These are phyloP conservation scores for Bruguiera gymnorhiza DNA, from an alignment of 345 rosid genomes.

Conservation along the genomic window DNA sequence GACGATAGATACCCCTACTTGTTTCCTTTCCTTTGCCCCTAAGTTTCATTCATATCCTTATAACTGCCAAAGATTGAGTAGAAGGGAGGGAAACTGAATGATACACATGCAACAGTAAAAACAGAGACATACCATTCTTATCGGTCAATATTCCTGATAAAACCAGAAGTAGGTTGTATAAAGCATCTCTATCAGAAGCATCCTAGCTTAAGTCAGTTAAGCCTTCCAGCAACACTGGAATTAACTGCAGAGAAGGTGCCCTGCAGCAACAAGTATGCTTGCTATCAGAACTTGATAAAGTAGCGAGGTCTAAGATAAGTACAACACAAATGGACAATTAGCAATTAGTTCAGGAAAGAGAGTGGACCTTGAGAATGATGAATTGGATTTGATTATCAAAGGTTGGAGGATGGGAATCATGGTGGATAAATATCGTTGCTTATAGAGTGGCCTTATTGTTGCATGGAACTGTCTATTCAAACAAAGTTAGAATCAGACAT, in stretches of 20 bases:
- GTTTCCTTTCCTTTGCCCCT: no score
- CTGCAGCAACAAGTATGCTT: constrained; percentile 10
- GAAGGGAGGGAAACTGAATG: not conserved
- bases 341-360: constrained; percentile 6
- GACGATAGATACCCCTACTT: no score
- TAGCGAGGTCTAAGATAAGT: not conserved
- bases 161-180: constrained; percentile 65
- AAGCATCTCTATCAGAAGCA: constrained; percentile 45
- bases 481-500: constrained; percentile 68
- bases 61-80: no score
- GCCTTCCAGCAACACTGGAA: constrained; percentile 62
- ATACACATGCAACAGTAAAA: not conserved
- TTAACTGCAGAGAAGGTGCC: constrained; percentile 41
- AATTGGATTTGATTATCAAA: constrained; percentile 45
- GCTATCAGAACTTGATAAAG: not conserved
- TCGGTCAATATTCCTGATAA: constrained; percentile 75
- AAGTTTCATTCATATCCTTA: no score
- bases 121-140: constrained; percentile 45
- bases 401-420: constrained; percentile 65
- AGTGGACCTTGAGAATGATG: constrained; percentile 52
- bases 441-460: constrained; percentile 73
- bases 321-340: not conserved
- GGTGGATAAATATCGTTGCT: constrained; percentile 74
- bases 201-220: constrained; percentile 49
- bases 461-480: constrained; percentile 70